Percentiles rank a stretch among this genome's conserved stretches.
phyloP scores from a whole-genome alignment of 352 stramenopile species.

The Globisporangium uncinulatum region DNA sequence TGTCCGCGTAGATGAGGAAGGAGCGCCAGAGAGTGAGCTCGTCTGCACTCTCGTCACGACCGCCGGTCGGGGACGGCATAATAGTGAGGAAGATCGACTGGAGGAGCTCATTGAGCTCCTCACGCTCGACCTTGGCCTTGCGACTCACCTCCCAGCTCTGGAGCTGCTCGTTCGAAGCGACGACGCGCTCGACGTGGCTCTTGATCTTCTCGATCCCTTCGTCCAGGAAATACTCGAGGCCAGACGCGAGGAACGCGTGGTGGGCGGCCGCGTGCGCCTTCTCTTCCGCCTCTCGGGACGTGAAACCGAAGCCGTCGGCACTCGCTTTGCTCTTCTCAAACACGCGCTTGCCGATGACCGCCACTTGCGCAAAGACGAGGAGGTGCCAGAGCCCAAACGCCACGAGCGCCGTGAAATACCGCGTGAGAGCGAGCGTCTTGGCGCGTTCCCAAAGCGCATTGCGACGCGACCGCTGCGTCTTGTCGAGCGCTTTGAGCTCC shows the following conservation, averaged over 20 bases:
- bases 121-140: constrained; percentile 55
- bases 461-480: constrained; percentile 46
- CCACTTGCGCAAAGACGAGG: constrained; percentile 73
- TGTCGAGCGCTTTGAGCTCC: constrained; percentile 69
- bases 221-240: constrained; percentile 77
- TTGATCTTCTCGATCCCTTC: constrained; percentile 57
- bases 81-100: constrained; percentile 59
- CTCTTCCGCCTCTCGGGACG: constrained; percentile 19
- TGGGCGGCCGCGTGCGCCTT: constrained; percentile 42
- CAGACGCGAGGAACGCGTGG: constrained; percentile 65
- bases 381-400: constrained; percentile 76
- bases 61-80: constrained; percentile 28
- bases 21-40: constrained; percentile 46
- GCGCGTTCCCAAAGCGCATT: constrained; percentile 71
- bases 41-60: constrained; percentile 5
- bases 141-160: constrained; percentile 67
- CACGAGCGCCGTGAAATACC: constrained; percentile 67
- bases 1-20: constrained; percentile 77
- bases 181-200: constrained; percentile 47
- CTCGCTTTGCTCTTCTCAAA: constrained; percentile 50
- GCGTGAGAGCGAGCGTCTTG: constrained; percentile 64
- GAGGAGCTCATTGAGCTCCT: constrained; percentile 73
- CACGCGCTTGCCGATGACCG: constrained; percentile 70
- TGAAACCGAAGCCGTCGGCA: constrained; percentile 14
- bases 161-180: constrained; percentile 42